Evolutionary conservation across 192 early-diverging fungal genomes (phyloP), one percentile per base, ranked within the genome.

Genomic region (Spinellus fusiger): DNA sequence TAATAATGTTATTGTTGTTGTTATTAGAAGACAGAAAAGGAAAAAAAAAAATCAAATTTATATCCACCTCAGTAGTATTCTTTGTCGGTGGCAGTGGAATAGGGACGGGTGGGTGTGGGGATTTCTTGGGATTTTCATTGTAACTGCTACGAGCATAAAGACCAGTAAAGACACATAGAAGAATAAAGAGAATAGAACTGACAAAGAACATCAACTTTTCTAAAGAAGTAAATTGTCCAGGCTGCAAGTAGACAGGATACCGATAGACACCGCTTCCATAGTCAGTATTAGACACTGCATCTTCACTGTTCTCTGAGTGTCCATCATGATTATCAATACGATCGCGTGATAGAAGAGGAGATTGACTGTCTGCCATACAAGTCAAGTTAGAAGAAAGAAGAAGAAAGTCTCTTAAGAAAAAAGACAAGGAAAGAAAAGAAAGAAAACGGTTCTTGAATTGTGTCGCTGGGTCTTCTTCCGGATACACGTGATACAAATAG

Each of bases 201-300:
- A 33, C 47, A 50, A 71, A 70, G 32, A 70, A 70, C 62, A 70
- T 52, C 22, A 70, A 46, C 32, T 70, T 70, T 37, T 70, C 69
- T 27, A 70, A 59, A 1, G 62, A 64, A 18, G 64, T 61, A 38
- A 66, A 71, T 37, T 71, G 64, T 15, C 62, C 69, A 0, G 69
- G 62, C 16, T 64, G 69, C 12, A 65, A 32, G 25, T 62, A 70
- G 49, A 58, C 25, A 12, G 69, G 69, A 25, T 59, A 55, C 4
- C 57, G 69, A 56, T 70, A 68, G 12, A 38, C 54, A 8, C 59
- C 66, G 31, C 66, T 61, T 1, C 66, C 66, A 56, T 61, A 63
- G 31, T 63, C 61, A 0, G 61, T 63, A 7, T 35, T 40, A 4
- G 35, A 31, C 2, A 51, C 51, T 2, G 49, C 61, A 15, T 63